Evolutionary conservation across 2,329 filamentous ascomycete genomes (phyloP).

Genomic region (Myotisia sp.): DNA sequence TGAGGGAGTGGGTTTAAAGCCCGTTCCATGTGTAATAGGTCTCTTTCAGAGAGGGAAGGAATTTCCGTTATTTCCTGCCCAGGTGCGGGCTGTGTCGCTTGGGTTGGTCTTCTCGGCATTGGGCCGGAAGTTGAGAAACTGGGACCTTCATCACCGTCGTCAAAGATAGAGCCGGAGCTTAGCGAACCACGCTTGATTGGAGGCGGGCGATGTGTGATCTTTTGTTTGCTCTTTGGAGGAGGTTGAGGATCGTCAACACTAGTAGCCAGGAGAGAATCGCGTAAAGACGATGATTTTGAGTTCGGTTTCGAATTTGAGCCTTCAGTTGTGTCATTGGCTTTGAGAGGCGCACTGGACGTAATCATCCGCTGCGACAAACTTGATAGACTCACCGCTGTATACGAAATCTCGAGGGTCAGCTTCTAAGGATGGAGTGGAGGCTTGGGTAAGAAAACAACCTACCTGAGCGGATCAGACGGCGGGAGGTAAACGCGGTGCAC

Average conservation of each 20-base stretch:
- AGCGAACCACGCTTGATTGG: constrained; percentile 22
- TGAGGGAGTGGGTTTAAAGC: constrained; percentile 62
- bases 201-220: constrained; percentile 7
- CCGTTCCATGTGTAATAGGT: constrained; percentile 43
- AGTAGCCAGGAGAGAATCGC: background rate
- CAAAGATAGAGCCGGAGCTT: constrained; percentile 28
- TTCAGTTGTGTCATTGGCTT: constrained; percentile 3
- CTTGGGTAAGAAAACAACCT: constrained; percentile 9
- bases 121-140: constrained; percentile 12
- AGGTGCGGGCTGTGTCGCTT: constrained; percentile 2
- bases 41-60: constrained; percentile 24
- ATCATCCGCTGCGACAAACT: constrained; percentile 11
- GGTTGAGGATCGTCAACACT: background rate
- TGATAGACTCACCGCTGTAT: constrained; percentile 8
- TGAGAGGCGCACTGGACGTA: constrained; percentile 7
- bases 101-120: constrained; percentile 10
- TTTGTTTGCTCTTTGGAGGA: constrained; percentile 4
- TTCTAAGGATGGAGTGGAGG: background rate
- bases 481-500: constrained; percentile 24
- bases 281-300: background rate
- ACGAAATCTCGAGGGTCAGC: background rate
- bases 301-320: background rate
- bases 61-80: constrained; percentile 9
- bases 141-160: constrained; percentile 21
- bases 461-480: constrained; percentile 28